Base-by-base conservation (phyloP, 768 basidiomycete genomes). In the Panaeolus cyanescens region DNA sequence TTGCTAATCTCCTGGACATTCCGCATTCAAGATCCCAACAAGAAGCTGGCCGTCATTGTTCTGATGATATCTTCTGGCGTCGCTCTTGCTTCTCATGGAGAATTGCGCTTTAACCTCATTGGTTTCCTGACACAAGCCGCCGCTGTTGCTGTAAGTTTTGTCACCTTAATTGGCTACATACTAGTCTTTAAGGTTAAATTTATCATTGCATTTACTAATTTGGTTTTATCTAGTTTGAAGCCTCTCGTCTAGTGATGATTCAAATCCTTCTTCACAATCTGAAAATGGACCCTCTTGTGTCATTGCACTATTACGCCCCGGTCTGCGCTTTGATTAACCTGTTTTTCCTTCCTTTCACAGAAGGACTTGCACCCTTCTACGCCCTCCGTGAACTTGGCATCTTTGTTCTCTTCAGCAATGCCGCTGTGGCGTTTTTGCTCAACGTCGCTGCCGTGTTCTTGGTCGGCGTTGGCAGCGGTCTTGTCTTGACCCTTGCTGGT, bases 261-360 rank as follows among this genome's bases (percentile, higher is more conserved):
- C 92, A 99, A 73, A 86, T 96, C 56, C 86, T 99, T 37, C 81
- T 99, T 0, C 94, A 97, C 70, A 95, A 95, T 34, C 79, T 97
- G 70, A 97, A 97, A 78, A 98, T 99, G 96, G 95, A 97, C 70
- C 96, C 96, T 0, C 85, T 98, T 5, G 92, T 95, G 20, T 97
- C 95, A 5, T 76, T 99, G 56, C 93, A 99, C 79, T 98, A 96
- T 79, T 97, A 95, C 71, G 95, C 96, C 9, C 95, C 95, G 13
- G 93, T 98, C 56, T 99, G 96, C 73, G 95, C 96, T 0, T 73
- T 80, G 62, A 92, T 99, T 79, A 98, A 97, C 74, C 83, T 94
- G 22, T 71, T 85, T 58, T 80, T 96, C 64, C 75, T 99, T 19
- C 95, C 95, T 6, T 93, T 98, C 79, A 96, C 93, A 0, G 96